These are phyloP conservation scores for Ceratobasidium sp. DNA, from an alignment of 1,284 basidiomycete genomes.

Conservation along the genomic window DNA sequence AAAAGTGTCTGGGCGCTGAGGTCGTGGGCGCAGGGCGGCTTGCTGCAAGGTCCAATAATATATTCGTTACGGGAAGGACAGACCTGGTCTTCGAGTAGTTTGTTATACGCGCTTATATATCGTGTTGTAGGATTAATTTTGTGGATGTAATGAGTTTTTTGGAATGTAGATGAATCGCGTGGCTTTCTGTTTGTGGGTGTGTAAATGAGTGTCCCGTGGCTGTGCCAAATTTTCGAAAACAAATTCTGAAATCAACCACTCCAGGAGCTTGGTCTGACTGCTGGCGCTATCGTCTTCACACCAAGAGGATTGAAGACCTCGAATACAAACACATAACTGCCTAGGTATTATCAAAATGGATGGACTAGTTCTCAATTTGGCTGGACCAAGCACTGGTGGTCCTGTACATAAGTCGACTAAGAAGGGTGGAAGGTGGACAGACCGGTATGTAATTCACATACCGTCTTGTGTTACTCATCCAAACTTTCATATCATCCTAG, in stretches of 20 bases:
- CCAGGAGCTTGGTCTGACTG: neutral
- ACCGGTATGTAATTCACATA: constrained; percentile 65
- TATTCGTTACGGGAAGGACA: neutral
- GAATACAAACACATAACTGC: neutral
- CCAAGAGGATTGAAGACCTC: too few species aligned
- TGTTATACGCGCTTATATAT: constrained; percentile 25
- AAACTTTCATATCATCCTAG: constrained; percentile 50
- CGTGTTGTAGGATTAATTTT: constrained; percentile 22
- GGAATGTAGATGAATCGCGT: neutral
- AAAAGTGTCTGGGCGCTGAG: constrained; percentile 32
- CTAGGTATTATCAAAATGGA: constrained; percentile 51
- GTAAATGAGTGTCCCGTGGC: constrained; percentile 31
- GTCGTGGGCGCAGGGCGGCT: neutral
- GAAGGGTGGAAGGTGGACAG: constrained; percentile 86
- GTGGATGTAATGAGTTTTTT: neutral
- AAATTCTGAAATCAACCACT: neutral
- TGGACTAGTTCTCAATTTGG: constrained; percentile 74
- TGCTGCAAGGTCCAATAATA: too few species aligned
- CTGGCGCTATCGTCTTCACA: neutral
- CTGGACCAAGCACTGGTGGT: constrained; percentile 52
- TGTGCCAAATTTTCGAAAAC: constrained; percentile 41
- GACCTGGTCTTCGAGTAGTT: neutral
- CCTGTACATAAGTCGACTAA: constrained; percentile 55
- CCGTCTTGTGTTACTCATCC: constrained; percentile 19
- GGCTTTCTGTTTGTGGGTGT: neutral